Evolutionary conservation across 345 rosid species (phyloP).

Genomic region (Melaleuca quinquenervia): DNA sequence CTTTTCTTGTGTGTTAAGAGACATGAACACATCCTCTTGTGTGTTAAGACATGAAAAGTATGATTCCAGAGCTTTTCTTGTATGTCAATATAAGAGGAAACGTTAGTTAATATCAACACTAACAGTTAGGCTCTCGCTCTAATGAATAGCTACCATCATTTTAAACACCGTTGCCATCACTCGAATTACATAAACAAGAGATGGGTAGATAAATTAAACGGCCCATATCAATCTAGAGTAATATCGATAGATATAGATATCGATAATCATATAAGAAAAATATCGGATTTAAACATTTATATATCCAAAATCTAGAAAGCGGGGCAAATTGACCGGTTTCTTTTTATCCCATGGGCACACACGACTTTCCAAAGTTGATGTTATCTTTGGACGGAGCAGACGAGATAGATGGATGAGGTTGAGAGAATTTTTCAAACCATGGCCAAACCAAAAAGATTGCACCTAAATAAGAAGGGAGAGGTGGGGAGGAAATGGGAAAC

Average conservation of each 20-base stretch:
- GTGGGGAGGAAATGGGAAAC: not conserved
- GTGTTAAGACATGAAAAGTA: too few species aligned
- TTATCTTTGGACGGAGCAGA: too few species aligned
- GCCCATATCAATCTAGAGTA: fast-evolving
- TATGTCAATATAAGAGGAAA: too few species aligned
- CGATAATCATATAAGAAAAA: not conserved
- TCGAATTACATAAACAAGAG: not conserved
- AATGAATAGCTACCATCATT: not conserved
- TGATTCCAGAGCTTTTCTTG: too few species aligned
- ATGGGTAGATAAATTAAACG: not conserved
- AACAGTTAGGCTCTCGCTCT: not conserved
- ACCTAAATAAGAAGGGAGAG: not conserved
- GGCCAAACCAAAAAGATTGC: not conserved
- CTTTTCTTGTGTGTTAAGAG: too few species aligned
- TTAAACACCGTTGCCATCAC: fast-evolving
- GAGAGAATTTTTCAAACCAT: not conserved
- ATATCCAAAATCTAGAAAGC: not conserved
- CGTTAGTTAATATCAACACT: fast-evolving
- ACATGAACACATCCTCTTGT: too few species aligned
- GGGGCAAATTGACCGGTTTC: not conserved
- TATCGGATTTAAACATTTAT: fast-evolving
- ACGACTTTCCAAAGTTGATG: not conserved
- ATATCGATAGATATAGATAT: not conserved
- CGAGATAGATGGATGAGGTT: not conserved
- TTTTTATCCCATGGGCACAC: not conserved